Evolutionary conservation across 805 yeast genomes (phyloP), one percentile per base, ranked within the genome.

Genomic region (Naumovozyma dairenensis): DNA sequence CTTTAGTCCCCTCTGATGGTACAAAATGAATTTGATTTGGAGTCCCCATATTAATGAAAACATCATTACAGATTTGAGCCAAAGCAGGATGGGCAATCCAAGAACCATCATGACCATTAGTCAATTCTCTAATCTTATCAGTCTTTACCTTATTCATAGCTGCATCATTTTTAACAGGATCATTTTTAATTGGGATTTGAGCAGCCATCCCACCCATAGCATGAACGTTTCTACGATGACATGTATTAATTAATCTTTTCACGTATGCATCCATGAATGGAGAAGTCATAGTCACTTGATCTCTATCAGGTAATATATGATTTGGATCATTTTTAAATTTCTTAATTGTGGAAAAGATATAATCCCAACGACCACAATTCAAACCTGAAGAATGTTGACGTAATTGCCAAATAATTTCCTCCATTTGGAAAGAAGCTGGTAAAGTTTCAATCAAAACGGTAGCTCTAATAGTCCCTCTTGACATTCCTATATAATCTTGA

Each of bases 141-240:
- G 68, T 72, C 44, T 72, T 69, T 34, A 81, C 92, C 45, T 78
- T 79, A 31, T 69, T 74, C 76, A 81, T 71, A 7, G 87, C 89
- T 31, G 64, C 61, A 30, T 65, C 65, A 60, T 81, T 80, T 41
- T 75, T 72, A 39, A 63, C 71, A 21, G 68, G 63, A 50, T 81
- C 86, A 43, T 72, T 67, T 57, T 80, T 80, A 61, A 80, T 80
- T 43, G 92, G 89, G 48, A 81, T 79, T 45, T 80, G 82, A 4
- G 89, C 89, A 44, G 92, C 89, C 93, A 81, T 81, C 47, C 93
- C 93, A 48, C 93, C 92, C 76, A 81, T 78, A 14, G 89, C 89
- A 53, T 80, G 87, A 28, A 80, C 89, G 42, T 78, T 80, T 62
- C 89, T 71, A 49, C 72, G 67, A 56, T 81, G 93, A 59, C 85